These are phyloP conservation scores for Aspergillus funiculosus DNA, from an alignment of 495 filamentous ascomycete genomes.

Conservation along the genomic window DNA sequence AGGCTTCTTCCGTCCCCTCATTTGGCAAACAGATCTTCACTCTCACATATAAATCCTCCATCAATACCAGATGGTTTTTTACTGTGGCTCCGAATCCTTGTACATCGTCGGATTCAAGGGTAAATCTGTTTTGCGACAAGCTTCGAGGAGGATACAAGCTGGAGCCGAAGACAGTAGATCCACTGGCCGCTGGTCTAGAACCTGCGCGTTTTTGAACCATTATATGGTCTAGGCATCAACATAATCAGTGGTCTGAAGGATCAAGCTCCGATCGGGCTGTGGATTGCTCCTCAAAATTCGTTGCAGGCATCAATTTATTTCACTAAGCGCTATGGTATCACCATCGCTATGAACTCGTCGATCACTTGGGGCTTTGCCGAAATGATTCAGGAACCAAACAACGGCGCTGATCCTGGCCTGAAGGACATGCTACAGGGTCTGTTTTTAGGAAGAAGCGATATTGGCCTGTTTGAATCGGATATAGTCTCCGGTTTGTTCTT, in stretches of 20 bases:
- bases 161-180: constrained; percentile 4
- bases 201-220: too few relatives aligned
- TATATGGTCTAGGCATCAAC: too few relatives aligned
- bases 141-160: too few relatives aligned
- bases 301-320: too few relatives aligned
- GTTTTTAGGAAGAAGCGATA: neutral
- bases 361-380: constrained; percentile 6
- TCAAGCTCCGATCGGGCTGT: too few relatives aligned
- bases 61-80: constrained; percentile 13
- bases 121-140: neutral
- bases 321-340: neutral
- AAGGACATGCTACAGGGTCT: neutral
- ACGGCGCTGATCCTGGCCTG: neutral
- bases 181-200: too few relatives aligned
- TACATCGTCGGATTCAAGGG: neutral
- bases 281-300: too few relatives aligned
- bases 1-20: neutral
- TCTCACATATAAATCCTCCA: constrained; percentile 13
- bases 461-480: neutral
- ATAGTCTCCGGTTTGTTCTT: constrained; percentile 1
- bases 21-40: constrained; percentile 7
- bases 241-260: too few relatives aligned
- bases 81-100: neutral
- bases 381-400: constrained; percentile 4
- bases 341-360: constrained; percentile 1